Evolutionary conservation across 257 asterid species (phyloP), one percentile per base, ranked within the genome.

Genomic region (Prunella vulgaris): DNA sequence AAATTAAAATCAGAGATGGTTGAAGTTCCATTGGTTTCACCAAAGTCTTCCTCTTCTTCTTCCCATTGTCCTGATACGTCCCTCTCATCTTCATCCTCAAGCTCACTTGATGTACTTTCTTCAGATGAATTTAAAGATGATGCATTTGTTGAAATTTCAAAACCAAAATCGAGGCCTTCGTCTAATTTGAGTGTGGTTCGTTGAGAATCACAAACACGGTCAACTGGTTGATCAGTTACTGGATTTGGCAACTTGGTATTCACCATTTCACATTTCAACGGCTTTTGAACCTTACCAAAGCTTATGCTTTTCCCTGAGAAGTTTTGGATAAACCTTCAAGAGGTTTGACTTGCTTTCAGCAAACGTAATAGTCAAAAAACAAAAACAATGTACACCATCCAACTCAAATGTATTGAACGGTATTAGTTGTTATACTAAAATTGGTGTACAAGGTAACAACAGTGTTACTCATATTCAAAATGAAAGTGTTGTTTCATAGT

Each of bases 221-320:
- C 60, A 20, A 57, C 70, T 4, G 78, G 74, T 40, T 67, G 73
- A 59, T 69, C 81, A 66, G 22, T 18, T 33, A 66, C 71, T 52
- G 81, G 75, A 51, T 79, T 73, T 7, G 54, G 37, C 20, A 69
- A 24, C 78, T 64, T 70, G 63, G 78, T 17, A 33, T 74, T 63
- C 85, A 85, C 68, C 75, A 84, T 60, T 62, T 86, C 89, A 56
- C 93, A 94, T 66, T 76, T 87, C 52, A 94, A 80, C 83, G 82
- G 89, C 83, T 87, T 91, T 78, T 85, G 83, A 64, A 84, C 80
- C 72, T 84, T 91, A 70, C 99, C 99, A 40, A 91, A 91, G 73
- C 21, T 24, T 71, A 89, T 72, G 60, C 79, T 72, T 81, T 66
- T 80, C 37, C 90, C 94, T 0, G 96, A 82, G 71, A 87, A 91